phyloP scores from a whole-genome alignment of 345 rosid species.

The Eucalyptus marginata region DNA sequence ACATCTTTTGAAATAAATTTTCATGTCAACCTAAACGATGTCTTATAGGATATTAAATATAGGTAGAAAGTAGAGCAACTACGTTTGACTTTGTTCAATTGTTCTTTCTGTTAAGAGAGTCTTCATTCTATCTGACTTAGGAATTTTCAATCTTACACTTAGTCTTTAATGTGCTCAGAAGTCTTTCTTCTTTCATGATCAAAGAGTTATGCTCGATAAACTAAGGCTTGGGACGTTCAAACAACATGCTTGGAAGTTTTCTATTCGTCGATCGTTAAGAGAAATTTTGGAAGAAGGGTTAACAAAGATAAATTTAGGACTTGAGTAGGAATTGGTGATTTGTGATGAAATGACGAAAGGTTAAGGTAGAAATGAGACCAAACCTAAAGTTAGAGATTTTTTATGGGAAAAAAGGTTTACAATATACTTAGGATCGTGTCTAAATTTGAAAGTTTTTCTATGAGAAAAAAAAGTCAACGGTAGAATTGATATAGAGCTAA shows the following conservation, averaged over 20 bases:
- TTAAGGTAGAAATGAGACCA: background rate
- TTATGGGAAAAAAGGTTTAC: background rate
- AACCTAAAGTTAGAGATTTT: background rate
- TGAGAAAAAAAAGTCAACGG: too few relatives aligned
- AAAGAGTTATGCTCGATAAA: too few relatives aligned
- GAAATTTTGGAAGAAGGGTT: background rate
- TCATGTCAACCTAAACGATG: background rate
- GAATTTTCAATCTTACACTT: too few relatives aligned
- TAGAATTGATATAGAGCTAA: background rate
- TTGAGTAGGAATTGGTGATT: rapidly evolving
- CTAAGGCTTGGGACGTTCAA: background rate
- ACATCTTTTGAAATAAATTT: too few relatives aligned
- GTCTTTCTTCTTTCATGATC: background rate
- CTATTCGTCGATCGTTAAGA: too few relatives aligned
- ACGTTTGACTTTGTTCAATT: background rate
- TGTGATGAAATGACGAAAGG: background rate
- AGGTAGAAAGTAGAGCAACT: background rate
- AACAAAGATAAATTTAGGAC: too few relatives aligned
- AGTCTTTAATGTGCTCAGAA: rapidly evolving
- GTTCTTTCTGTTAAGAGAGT: background rate
- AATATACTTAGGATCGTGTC: background rate
- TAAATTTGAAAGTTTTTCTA: too few relatives aligned
- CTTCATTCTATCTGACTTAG: too few relatives aligned
- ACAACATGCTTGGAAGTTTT: background rate
- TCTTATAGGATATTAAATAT: too few relatives aligned